Conservation (phyloP, 495 filamentous ascomycete genomes). For the Aspergillus coremiiformis region DNA sequence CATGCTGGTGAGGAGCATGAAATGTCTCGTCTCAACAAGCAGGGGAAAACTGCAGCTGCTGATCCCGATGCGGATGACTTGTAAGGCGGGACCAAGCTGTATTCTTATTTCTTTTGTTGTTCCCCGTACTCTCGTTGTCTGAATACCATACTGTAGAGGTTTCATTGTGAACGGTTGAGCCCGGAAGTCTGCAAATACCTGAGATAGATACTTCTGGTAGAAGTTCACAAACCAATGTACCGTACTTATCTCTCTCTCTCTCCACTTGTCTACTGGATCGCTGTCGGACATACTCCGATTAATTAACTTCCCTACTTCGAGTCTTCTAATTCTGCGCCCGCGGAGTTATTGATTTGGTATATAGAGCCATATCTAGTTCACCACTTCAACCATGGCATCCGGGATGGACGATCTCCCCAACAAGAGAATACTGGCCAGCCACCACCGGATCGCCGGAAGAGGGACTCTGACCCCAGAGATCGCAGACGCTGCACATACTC, state of each 20-base stretch:
- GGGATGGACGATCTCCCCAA: conserved; percentile 41
- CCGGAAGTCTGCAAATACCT: background rate
- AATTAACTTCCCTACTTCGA: background rate
- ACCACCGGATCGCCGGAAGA: conserved; percentile 39
- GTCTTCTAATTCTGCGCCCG: too few species aligned
- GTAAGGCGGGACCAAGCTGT: conserved; percentile 19
- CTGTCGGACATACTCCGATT: conserved; percentile 17
- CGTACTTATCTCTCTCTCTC: background rate
- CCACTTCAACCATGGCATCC: conserved; percentile 22
- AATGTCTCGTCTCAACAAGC: conserved; percentile 38
- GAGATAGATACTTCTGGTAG: background rate
- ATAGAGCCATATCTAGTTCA: too few species aligned
- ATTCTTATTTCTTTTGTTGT: conserved; percentile 14
- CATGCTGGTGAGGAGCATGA: conserved; percentile 35
- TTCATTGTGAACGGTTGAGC: background rate
- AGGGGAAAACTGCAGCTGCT: conserved; percentile 19
- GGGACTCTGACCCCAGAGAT: conserved; percentile 44
- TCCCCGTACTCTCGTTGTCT: conserved; percentile 15
- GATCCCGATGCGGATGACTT: conserved; percentile 36
- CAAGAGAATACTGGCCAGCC: conserved; percentile 44
- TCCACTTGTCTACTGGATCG: background rate
- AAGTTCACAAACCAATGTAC: background rate
- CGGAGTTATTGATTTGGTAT: background rate
- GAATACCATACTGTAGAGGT: background rate
- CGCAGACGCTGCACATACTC: conserved; percentile 36